Percentiles rank a stretch among this genome's conserved stretches.
Conservation (phyloP, 2,329 filamentous ascomycete species). For the Paecilomyces niveus region DNA sequence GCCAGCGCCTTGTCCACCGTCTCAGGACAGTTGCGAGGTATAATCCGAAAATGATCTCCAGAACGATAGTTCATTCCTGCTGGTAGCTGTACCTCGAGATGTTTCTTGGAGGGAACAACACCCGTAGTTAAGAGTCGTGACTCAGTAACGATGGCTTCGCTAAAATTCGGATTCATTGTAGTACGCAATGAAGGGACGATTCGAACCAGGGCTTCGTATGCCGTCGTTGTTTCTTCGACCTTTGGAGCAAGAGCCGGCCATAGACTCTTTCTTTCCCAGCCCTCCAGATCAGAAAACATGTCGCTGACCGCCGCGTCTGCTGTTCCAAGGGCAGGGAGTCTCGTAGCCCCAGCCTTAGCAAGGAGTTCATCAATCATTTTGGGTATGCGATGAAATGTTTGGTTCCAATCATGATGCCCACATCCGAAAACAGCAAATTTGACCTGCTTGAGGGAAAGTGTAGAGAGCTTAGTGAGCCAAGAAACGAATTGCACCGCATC, state of each 20-base stretch:
- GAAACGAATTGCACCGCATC: slow-evolving; percentile 37
- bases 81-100: slow-evolving; percentile 60
- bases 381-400: slow-evolving; percentile 35
- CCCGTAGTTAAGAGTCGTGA: background rate
- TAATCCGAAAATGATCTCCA: slow-evolving; percentile 64
- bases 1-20: slow-evolving; percentile 52
- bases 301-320: background rate
- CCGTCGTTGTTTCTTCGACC: background rate
- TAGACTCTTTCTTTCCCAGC: background rate
- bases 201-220: background rate
- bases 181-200: background rate
- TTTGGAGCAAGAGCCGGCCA: too few relatives aligned
- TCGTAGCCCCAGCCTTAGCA: slow-evolving; percentile 8
- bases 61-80: slow-evolving; percentile 54
- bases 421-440: slow-evolving; percentile 36
- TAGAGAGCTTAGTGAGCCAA: slow-evolving; percentile 28
- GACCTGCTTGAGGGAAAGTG: slow-evolving; percentile 2
- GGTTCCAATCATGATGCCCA: slow-evolving; percentile 36
- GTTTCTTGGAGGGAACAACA: slow-evolving; percentile 41
- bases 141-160: background rate
- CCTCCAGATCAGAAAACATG: background rate
- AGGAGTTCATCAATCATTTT: slow-evolving; percentile 27
- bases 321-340: background rate
- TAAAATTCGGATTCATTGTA: background rate
- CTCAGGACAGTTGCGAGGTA: slow-evolving; percentile 58